Percentiles rank a stretch among this genome's conserved stretches.
Evolutionary conservation across 208 protist species (phyloP).

Genomic region (Trypanosoma avium): DNA sequence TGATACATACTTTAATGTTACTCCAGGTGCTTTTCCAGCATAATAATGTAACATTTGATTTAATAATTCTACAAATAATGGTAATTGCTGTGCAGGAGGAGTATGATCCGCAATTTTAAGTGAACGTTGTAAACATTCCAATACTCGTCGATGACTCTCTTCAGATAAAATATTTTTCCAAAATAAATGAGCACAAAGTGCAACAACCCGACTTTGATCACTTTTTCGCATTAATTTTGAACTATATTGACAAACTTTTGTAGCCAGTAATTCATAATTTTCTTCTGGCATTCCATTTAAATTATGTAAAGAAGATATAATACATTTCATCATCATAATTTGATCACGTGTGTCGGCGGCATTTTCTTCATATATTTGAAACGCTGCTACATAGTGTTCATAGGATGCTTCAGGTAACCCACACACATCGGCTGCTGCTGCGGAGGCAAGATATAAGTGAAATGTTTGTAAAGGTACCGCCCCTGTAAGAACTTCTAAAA

Average conservation of each 20-base stretch:
- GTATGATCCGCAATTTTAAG: constrained; percentile 92
- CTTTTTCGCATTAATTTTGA: constrained; percentile 90
- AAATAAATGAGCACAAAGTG: constrained; percentile 88
- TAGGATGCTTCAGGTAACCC: constrained; percentile 79
- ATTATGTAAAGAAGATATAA: constrained; percentile 68
- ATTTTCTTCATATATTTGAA: constrained; percentile 95
- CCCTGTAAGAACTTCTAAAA: constrained; percentile 62
- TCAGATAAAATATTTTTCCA: constrained; percentile 59
- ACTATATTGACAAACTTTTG: constrained; percentile 88
- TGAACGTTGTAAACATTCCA: constrained; percentile 93
- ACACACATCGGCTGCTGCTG: constrained; percentile 79
- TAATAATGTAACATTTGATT: constrained; percentile 95
- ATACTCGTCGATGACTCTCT: constrained; percentile 65
- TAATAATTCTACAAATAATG: constrained; percentile 95
- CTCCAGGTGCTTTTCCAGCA: constrained; percentile 60
- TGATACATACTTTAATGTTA: constrained; percentile 59
- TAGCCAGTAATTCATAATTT: constrained; percentile 91
- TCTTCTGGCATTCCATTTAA: constrained; percentile 74
- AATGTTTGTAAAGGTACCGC: constrained; percentile 60
- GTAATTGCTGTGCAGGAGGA: constrained; percentile 63
- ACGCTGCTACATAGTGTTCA: constrained; percentile 88
- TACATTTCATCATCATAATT: constrained; percentile 64
- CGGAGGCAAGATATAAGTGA: constrained; percentile 83
- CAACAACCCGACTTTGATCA: constrained; percentile 90
- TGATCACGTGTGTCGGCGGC: constrained; percentile 83